phyloP scores from a whole-genome alignment of 2,329 filamentous ascomycete species.

The Epichloe bromicola region DNA sequence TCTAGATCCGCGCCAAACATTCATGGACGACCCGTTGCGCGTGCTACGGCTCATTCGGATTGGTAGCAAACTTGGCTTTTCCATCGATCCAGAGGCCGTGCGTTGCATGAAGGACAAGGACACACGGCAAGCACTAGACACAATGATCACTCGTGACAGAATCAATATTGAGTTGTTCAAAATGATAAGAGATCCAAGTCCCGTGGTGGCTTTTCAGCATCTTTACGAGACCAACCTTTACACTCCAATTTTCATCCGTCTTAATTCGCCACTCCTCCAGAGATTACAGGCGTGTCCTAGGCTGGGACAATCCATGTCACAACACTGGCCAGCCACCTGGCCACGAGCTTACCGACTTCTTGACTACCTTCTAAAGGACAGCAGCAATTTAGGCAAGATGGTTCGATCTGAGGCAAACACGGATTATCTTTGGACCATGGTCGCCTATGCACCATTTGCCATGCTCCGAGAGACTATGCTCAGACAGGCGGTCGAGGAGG shows the following conservation, averaged over 20 bases:
- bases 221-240: conserved; percentile 6
- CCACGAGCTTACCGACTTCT: conserved; percentile 4
- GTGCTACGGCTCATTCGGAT: conserved; percentile 8
- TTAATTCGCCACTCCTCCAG: conserved; percentile 1
- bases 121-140: conserved; percentile 6
- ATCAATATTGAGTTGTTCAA: conserved; percentile 8
- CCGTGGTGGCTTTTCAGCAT: conserved; percentile 5
- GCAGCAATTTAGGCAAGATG: conserved; percentile 4
- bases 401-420: conserved; percentile 1
- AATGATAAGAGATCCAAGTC: conserved; percentile 6
- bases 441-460: conserved; percentile 7
- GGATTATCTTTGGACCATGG: conserved; percentile 9
- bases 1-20: conserved; percentile 7
- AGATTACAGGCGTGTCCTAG: background rate
- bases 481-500: conserved; percentile 7
- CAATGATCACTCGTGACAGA: conserved; percentile 9
- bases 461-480: conserved; percentile 4
- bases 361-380: background rate
- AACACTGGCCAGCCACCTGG: conserved; percentile 7
- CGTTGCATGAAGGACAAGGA: conserved; percentile 3
- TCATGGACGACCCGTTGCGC: conserved; percentile 10
- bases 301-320: no score
- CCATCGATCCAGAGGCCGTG: conserved; percentile 2
- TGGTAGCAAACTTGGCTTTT: conserved; percentile 6
- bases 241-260: conserved; percentile 7